phyloP scores from a whole-genome alignment of 345 rosid genomes.

The Lepidium africanum region DNA sequence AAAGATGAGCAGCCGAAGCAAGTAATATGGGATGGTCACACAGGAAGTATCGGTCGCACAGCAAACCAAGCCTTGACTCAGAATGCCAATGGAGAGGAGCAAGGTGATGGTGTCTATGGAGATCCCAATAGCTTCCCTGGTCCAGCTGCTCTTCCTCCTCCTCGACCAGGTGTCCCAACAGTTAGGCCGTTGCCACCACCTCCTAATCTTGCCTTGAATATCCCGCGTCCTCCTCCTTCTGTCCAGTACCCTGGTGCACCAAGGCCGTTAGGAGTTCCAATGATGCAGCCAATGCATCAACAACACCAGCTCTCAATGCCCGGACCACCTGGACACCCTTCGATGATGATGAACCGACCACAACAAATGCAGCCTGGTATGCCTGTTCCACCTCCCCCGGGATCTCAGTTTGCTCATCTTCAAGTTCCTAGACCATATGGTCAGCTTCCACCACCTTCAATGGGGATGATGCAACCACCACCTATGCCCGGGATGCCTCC shows the following conservation, averaged over 20 bases:
- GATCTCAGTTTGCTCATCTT: slow-evolving; percentile 57
- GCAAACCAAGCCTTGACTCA: slow-evolving; percentile 85
- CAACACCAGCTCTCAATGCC: slow-evolving; percentile 44
- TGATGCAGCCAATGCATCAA: slow-evolving; percentile 51
- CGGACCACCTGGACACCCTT: slow-evolving; percentile 52
- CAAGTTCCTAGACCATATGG: slow-evolving; percentile 49
- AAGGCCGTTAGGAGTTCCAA: slow-evolving; percentile 58
- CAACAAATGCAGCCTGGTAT: slow-evolving; percentile 46
- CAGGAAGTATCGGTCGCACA: slow-evolving; percentile 87
- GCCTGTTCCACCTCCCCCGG: slow-evolving; percentile 72
- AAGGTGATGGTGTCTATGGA: slow-evolving; percentile 33
- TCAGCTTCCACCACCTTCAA: slow-evolving; percentile 29
- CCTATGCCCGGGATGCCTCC: slow-evolving; percentile 52
- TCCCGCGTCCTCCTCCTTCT: slow-evolving; percentile 67
- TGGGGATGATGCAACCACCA: slow-evolving; percentile 58
- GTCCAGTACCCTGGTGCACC: slow-evolving; percentile 39
- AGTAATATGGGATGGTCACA: slow-evolving; percentile 94
- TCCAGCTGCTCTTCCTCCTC: slow-evolving; percentile 84
- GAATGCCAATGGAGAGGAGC: slow-evolving; percentile 51
- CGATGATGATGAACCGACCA: slow-evolving; percentile 52
- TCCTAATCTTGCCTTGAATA: slow-evolving; percentile 66
- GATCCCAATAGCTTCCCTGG: slow-evolving; percentile 62
- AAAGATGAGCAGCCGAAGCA: slow-evolving; percentile 91
- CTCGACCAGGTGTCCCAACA: slow-evolving; percentile 56
- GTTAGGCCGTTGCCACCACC: slow-evolving; percentile 85